Conservation (phyloP, 1,139 yeast genomes). For the Yamadazyma jaroonii region DNA sequence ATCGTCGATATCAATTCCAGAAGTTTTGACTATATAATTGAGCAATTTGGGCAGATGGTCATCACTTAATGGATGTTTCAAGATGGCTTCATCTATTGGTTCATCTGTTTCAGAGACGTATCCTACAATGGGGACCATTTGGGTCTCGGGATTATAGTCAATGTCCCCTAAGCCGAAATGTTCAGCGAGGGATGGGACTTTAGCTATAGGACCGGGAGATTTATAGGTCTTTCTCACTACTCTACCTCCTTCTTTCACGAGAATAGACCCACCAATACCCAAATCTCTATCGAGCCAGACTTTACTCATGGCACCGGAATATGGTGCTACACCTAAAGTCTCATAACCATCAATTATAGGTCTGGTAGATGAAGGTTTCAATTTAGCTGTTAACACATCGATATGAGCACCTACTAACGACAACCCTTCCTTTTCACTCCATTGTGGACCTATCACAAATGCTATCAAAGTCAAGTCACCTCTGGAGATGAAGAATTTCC, state of each 20-base stretch:
- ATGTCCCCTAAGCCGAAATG: conserved; percentile 56
- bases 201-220: conserved; percentile 64
- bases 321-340: conserved; percentile 63
- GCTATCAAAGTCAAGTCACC: conserved; percentile 57
- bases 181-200: conserved; percentile 63
- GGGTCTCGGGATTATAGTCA: conserved; percentile 59
- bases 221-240: conserved; percentile 46
- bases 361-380: conserved; percentile 56
- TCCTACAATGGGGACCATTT: conserved; percentile 62
- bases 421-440: conserved; percentile 56
- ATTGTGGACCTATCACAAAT: conserved; percentile 53
- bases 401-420: conserved; percentile 62
- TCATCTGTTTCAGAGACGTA: conserved; percentile 44
- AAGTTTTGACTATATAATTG: conserved; percentile 52
- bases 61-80: conserved; percentile 38
- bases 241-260: conserved; percentile 33
- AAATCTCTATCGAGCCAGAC: conserved; percentile 68
- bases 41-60: conserved; percentile 55
- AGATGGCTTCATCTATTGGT: conserved; percentile 24
- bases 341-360: conserved; percentile 56
- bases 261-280: conserved; percentile 62
- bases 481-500: conserved; percentile 50
- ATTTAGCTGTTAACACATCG: conserved; percentile 55
- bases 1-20: conserved; percentile 47
- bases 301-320: conserved; percentile 55